Evolutionary conservation across 2,329 filamentous ascomycete genomes (phyloP), one percentile per base, ranked within the genome.

Genomic region (Colletotrichum horii): DNA sequence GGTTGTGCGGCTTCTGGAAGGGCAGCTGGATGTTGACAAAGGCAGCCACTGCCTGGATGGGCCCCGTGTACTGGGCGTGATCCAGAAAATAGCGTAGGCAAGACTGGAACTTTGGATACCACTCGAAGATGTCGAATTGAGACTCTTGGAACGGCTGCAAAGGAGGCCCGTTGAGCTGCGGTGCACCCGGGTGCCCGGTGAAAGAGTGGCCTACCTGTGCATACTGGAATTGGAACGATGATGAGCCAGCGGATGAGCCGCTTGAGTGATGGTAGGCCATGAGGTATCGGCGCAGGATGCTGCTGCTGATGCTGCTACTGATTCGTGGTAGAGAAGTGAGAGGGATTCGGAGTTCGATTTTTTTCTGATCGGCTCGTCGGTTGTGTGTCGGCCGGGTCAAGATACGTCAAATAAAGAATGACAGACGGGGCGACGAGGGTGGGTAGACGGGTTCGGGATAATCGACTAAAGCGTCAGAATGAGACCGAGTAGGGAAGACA

Each of bases 41-140:
- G 8, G 96, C 94, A 24, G 96, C 96, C 64, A 98, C 91, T 11
- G 96, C 95, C 85, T 98, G 96, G 16, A 98, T 95, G 12, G 93
- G 91, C 22, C 89, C 91, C 78, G 93, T 94, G 83, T 98, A 93
- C 83, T 98, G 96, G 8, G 96, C 95, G 81, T 96, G 93, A 80
- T 98, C 95, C 81, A 98, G 88, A 82, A 98, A 99, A 87, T 96
- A 98, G 73, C 92, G 92, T 79, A 96, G 93, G 85, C 97, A 99
- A 78, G 93, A 96, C 84, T 97, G 94, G 83, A 97, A 98, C 75
- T 94, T 94, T 12, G 95, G 94, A 83, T 98, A 94, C 97, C 97
- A 98, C 76, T 96, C 94, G 83, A 98, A 94, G 78, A 98, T 94
- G 84, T 96, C 94, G 84, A 96, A 93, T 64, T 89, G 85, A 68